Percentiles rank a stretch among this genome's conserved stretches.
Conservation (phyloP, 352 stramenopile genomes). For the Phytophthora aleatoria region DNA sequence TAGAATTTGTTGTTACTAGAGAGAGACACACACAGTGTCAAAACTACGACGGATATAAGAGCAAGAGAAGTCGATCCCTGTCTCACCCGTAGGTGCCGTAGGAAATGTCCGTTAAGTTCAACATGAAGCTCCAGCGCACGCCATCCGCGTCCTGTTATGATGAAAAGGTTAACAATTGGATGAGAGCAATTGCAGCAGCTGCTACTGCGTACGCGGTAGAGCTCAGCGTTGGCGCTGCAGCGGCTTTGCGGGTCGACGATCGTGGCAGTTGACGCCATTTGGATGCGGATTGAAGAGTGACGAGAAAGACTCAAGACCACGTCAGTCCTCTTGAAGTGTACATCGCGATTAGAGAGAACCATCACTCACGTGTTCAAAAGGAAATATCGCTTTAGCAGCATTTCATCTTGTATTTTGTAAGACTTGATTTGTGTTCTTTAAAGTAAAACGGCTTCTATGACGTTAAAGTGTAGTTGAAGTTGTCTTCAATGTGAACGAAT, state of each 20-base stretch:
- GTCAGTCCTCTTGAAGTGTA: slow-evolving; percentile 1
- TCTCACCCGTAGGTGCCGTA: slow-evolving; percentile 56
- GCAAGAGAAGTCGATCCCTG: background rate
- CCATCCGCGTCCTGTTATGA: slow-evolving; percentile 46
- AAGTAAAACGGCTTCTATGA: background rate
- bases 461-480: background rate
- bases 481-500: background rate
- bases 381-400: background rate
- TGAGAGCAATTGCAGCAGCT: background rate
- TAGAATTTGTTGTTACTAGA: slow-evolving; percentile 83
- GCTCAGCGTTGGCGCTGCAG: slow-evolving; percentile 23
- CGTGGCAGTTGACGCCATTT: slow-evolving; percentile 33
- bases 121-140: slow-evolving; percentile 69
- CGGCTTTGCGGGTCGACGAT: slow-evolving; percentile 29
- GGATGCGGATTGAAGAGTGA: slow-evolving; percentile 31
- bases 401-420: background rate
- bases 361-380: background rate
- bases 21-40: background rate
- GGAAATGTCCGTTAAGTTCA: slow-evolving; percentile 68
- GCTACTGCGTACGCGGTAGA: slow-evolving; percentile 32
- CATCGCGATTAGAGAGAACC: background rate
- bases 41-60: background rate
- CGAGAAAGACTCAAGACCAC: slow-evolving; percentile 13
- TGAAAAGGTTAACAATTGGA: background rate
- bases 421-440: too few species aligned